phyloP scores from a whole-genome alignment of 2,329 filamentous ascomycete species.

The Xylogone sp. region DNA sequence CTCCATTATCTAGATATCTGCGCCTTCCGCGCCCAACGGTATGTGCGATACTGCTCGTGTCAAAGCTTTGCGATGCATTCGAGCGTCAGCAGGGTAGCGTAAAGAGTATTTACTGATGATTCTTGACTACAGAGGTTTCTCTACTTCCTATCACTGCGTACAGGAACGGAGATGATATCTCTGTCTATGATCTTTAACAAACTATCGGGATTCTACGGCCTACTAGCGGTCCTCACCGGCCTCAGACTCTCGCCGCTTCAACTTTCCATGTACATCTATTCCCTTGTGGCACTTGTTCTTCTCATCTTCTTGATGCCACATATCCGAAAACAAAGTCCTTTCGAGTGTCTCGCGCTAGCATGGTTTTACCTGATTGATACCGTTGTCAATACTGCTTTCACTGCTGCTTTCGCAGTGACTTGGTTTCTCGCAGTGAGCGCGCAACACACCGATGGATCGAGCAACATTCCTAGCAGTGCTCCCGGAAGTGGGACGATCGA shows the following conservation, averaged over 20 bases:
- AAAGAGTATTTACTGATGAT: background rate
- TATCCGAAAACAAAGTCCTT: constrained; percentile 72
- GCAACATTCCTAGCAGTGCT: constrained; percentile 34
- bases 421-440: constrained; percentile 74
- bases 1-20: constrained; percentile 23
- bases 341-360: constrained; percentile 76
- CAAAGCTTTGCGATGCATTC: background rate
- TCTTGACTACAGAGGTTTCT: constrained; percentile 65
- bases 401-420: constrained; percentile 72
- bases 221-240: constrained; percentile 85
- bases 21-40: constrained; percentile 26
- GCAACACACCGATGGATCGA: constrained; percentile 31
- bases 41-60: constrained; percentile 9
- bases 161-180: constrained; percentile 80
- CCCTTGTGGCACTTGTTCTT: constrained; percentile 64
- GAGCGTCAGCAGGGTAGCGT: background rate
- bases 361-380: constrained; percentile 86
- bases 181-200: constrained; percentile 88
- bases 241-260: constrained; percentile 79
- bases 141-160: constrained; percentile 80
- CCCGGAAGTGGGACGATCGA: constrained; percentile 42
- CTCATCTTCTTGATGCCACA: constrained; percentile 71
- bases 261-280: constrained; percentile 90
- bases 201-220: constrained; percentile 82
- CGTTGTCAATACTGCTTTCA: constrained; percentile 77